phyloP scores from a whole-genome alignment of 805 yeast genomes.

The Scheffersomyces stipitis region DNA sequence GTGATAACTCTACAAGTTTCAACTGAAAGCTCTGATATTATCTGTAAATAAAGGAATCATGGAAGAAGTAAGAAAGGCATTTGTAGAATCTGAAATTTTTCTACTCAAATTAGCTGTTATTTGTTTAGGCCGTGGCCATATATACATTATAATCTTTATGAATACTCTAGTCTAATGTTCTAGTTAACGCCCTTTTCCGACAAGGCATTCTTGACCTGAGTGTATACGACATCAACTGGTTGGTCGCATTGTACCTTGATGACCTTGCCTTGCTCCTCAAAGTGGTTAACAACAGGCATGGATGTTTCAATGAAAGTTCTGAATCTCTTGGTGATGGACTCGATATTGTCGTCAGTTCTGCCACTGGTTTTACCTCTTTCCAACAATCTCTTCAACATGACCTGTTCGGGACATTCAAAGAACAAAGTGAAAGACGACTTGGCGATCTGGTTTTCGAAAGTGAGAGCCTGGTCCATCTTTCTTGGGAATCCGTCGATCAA shows the following conservation, averaged over 20 bases:
- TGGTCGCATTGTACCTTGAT: constrained; percentile 77
- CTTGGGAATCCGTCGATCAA: constrained; percentile 96
- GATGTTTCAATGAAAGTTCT: constrained; percentile 82
- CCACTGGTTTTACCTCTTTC: constrained; percentile 96
- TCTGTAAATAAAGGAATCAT: too few species aligned
- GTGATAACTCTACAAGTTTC: too few species aligned
- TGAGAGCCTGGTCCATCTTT: constrained; percentile 95
- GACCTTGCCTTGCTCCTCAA: constrained; percentile 69
- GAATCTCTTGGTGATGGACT: constrained; percentile 87
- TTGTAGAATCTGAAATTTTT: too few species aligned
- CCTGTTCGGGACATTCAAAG: constrained; percentile 78
- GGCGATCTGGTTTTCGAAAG: constrained; percentile 80
- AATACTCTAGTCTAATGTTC: too few species aligned
- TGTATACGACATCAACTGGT: constrained; percentile 76
- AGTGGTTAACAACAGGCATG: constrained; percentile 91
- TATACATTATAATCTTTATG: too few species aligned
- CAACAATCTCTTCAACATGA: constrained; percentile 81
- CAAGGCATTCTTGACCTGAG: constrained; percentile 65
- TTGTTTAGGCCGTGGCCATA: too few species aligned
- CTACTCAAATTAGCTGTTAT: too few species aligned
- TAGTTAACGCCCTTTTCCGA: background rate
- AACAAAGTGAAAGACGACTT: constrained; percentile 69
- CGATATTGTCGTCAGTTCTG: constrained; percentile 88
- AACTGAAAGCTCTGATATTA: too few species aligned
- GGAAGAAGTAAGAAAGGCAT: too few species aligned